Conservation (phyloP, 2,329 filamentous ascomycete species). For the Cordyceps cateniannulata region DNA sequence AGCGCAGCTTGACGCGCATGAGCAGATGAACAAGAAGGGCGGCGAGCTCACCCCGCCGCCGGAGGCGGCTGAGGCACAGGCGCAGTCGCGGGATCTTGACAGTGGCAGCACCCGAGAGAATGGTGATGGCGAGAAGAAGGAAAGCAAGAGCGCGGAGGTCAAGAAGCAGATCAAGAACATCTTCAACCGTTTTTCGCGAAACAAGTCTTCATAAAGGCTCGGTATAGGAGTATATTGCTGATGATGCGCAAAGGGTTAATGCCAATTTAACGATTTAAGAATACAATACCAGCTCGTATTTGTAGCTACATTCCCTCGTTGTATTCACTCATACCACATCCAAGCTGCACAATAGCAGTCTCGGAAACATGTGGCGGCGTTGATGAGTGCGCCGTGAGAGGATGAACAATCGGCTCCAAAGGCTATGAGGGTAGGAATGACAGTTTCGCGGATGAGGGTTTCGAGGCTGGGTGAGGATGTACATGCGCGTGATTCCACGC, state of each 20-base stretch:
- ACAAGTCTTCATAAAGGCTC: not conserved
- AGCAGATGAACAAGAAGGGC: constrained; percentile 23
- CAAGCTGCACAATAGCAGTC: no score
- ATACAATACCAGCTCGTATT: not conserved
- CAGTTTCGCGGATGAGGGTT: no score
- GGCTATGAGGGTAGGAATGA: no score
- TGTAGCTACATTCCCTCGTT: not conserved
- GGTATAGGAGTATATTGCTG: not conserved
- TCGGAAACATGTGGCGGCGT: no score
- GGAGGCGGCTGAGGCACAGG: constrained; percentile 1
- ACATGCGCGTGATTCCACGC: no score
- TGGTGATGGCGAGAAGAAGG: not conserved
- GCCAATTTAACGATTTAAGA: not conserved
- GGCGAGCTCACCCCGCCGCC: constrained; percentile 14
- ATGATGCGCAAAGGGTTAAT: not conserved
- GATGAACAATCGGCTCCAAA: no score
- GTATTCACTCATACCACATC: no score
- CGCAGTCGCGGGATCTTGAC: not conserved
- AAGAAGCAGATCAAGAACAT: constrained; percentile 12
- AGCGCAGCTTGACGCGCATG: constrained; percentile 39
- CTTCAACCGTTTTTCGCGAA: constrained; percentile 6
- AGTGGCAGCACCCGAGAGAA: not conserved
- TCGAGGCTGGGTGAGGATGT: no score
- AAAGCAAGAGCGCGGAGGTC: constrained; percentile 2
- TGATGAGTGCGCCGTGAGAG: no score